A percentile compares a stretch with the other conserved stretches of the same genome.
Conservation (phyloP, 495 filamentous ascomycete species). For the Glonium stellatum region DNA sequence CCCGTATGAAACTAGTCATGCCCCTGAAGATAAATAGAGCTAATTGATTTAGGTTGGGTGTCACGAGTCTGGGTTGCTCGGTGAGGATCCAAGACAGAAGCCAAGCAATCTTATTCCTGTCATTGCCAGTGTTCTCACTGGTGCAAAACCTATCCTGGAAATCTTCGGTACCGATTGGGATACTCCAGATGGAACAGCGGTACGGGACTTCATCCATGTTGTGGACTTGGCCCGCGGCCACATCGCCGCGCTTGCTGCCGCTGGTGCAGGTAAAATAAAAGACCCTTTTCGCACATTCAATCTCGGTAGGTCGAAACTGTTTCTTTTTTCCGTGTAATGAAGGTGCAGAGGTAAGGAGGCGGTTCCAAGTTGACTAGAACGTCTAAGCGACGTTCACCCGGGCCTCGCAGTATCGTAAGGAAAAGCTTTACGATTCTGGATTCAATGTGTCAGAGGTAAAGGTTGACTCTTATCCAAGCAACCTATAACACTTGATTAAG, state of each 20-base stretch:
- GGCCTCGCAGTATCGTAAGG: too few relatives aligned
- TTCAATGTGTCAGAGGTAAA: too few relatives aligned
- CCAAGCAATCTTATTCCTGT: constrained; percentile 61
- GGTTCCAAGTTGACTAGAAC: too few relatives aligned
- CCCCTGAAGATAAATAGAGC: background rate
- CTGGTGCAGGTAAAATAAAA: constrained; percentile 14
- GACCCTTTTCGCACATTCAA: constrained; percentile 35
- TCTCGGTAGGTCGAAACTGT: constrained; percentile 24
- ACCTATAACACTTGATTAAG: too few relatives aligned
- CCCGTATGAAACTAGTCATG: constrained; percentile 34
- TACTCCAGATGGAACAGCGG: constrained; percentile 41
- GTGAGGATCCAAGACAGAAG: constrained; percentile 55
- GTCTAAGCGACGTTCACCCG: too few relatives aligned
- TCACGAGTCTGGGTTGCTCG: constrained; percentile 56
- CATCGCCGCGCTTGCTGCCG: constrained; percentile 46
- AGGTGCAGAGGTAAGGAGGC: too few relatives aligned
- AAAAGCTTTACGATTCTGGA: too few relatives aligned
- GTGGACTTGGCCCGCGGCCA: constrained; percentile 62
- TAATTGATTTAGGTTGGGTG: constrained; percentile 43
- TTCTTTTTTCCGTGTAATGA: background rate
- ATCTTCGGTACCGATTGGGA: constrained; percentile 61
- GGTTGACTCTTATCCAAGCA: too few relatives aligned
- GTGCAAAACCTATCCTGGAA: constrained; percentile 45
- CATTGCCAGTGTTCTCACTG: constrained; percentile 53
- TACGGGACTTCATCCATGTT: constrained; percentile 55